Base-by-base conservation (phyloP, 106 monocot genomes). In the Dioscorea zingiberensis region DNA sequence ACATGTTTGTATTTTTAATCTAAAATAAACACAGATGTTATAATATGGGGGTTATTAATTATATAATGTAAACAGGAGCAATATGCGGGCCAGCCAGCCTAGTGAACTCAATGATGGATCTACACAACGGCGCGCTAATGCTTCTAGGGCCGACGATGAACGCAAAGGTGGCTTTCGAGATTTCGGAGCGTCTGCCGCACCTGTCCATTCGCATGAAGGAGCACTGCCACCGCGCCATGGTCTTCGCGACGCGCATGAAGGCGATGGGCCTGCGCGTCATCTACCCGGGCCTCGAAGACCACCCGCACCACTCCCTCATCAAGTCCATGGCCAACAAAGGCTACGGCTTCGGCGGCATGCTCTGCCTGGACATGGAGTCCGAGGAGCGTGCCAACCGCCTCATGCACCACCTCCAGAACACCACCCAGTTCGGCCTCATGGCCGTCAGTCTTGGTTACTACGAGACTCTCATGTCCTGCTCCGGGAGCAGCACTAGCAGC, bases 381-480 rank as follows among this genome's bases (percentile, higher is more conserved):
- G 94, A 87, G 69, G 87, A 87, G 66, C 69, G 78, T 16, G 94
- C 94, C 68, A 83, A 87, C 80, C 66, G 78, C 25, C 78, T 95
- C 14, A 85, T 95, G 87, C 80, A 87, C 61, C 94, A 95, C 77
- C 77, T 95, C 4, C 94, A 95, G 80, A 95, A 91, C 83, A 78
- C 81, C 44, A 70, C 85, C 26, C 90, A 83, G 78, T 95, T 95
- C 60, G 94, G 91, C 3, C 94, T 95, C 64, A 95, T 95, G 82
- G 94, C 94, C 21, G 94, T 95, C 59, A 91, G 90, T 64, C 78
- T 95, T 12, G 94, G 94, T 5, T 94, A 94, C 80, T 87, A 94
- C 61, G 94, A 87, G 80, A 94, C 94, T 2, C 94, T 94, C 65
- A 94, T 94, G 90, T 94, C 87, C 3, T 94, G 94, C 80, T 94